Conservation (phyloP, 352 stramenopile genomes). For the Phytophthora macrochlamydospora region DNA sequence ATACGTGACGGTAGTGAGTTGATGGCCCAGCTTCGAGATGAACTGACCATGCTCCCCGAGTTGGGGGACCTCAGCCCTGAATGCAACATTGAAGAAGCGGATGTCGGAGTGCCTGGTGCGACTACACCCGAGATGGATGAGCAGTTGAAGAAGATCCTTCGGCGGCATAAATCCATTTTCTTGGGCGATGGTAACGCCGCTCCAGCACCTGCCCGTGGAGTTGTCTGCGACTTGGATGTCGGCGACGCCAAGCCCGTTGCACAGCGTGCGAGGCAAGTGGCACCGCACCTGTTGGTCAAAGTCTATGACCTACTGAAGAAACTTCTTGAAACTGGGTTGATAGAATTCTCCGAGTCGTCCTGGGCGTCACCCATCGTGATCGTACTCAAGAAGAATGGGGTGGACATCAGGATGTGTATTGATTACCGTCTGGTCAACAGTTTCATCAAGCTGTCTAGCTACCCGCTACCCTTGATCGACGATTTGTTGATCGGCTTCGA, state of each 20-base stretch:
- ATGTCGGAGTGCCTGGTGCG: neutral
- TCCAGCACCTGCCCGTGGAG: too few relatives aligned
- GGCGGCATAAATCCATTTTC: too few relatives aligned
- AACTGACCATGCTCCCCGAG: neutral
- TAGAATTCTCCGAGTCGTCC: too few relatives aligned
- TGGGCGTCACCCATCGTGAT: too few relatives aligned
- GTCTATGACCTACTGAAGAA: constrained; percentile 1
- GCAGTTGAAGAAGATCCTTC: too few relatives aligned
- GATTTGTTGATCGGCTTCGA: constrained; percentile 7
- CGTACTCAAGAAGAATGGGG: neutral
- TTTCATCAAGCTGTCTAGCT: constrained; percentile 6
- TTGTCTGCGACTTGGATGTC: too few relatives aligned
- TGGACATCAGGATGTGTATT: constrained; percentile 10
- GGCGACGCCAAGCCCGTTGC: too few relatives aligned
- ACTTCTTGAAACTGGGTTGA: neutral
- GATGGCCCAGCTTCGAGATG: neutral
- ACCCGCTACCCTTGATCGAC: constrained; percentile 6
- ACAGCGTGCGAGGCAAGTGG: neutral
- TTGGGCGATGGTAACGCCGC: too few relatives aligned
- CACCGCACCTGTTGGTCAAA: neutral
- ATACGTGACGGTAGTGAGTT: neutral
- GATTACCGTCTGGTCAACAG: constrained; percentile 6
- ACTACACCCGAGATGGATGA: too few relatives aligned
- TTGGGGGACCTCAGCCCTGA: neutral
- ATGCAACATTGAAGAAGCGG: neutral